A percentile compares a stretch with the other conserved stretches of the same genome.
Evolutionary conservation across 2,329 filamentous ascomycete species (phyloP).

Genomic region (Pseudogymnoascus sp.): DNA sequence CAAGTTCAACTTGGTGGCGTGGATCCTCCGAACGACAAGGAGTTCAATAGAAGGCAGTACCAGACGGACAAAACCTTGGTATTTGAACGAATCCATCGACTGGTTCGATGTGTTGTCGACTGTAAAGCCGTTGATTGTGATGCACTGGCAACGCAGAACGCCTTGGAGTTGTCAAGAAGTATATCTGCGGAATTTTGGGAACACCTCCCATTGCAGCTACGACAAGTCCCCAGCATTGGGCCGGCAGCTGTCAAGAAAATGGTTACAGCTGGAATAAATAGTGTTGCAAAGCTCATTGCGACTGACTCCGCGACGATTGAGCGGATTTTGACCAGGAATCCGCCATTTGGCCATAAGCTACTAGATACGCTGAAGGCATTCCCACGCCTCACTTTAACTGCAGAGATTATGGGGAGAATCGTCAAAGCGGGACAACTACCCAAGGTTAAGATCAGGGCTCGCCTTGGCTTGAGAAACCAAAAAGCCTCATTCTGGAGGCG

Average conservation of each 20-base stretch:
- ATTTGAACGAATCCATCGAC: constrained; percentile 58
- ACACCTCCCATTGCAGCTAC: constrained; percentile 67
- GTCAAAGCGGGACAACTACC: constrained; percentile 34
- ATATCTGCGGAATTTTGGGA: constrained; percentile 70
- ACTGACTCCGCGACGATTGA: constrained; percentile 68
- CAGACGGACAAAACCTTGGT: constrained; percentile 52
- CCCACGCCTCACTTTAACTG: constrained; percentile 44
- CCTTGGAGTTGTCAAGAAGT: constrained; percentile 69
- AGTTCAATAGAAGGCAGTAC: constrained; percentile 44
- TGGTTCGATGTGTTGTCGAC: constrained; percentile 69
- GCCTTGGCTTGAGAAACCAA: constrained; percentile 64
- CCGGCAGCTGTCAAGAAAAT: constrained; percentile 67
- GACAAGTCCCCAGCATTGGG: constrained; percentile 74
- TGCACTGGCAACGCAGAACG: constrained; percentile 55
- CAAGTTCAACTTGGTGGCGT: constrained; percentile 63
- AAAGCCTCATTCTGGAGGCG: constrained; percentile 53
- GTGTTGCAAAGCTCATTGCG: constrained; percentile 58
- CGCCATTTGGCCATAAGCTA: constrained; percentile 69
- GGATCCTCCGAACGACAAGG: constrained; percentile 52
- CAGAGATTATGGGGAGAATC: constrained; percentile 27
- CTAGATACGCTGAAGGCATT: constrained; percentile 59
- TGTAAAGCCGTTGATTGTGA: constrained; percentile 55
- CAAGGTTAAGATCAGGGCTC: constrained; percentile 53
- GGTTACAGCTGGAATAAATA: constrained; percentile 58
- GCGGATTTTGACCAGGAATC: constrained; percentile 64